phyloP scores from a whole-genome alignment of 2,329 filamentous ascomycete species.

The Penicillium hordei region DNA sequence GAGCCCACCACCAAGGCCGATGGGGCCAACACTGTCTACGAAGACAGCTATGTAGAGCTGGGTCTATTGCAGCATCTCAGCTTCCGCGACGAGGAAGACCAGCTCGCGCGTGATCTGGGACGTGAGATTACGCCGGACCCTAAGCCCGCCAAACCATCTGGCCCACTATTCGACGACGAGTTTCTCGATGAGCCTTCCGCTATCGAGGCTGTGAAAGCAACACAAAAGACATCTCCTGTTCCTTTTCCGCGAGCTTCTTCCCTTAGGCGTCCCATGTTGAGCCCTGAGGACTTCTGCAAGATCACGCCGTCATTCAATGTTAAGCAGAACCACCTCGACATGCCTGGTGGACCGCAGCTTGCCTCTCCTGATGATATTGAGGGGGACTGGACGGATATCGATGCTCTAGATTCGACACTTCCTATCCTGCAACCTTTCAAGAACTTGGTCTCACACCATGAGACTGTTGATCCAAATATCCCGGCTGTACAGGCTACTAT shows the following conservation, averaged over 20 bases:
- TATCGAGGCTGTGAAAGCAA: not conserved
- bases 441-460: not conserved
- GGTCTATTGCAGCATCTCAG: slow-evolving; percentile 9
- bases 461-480: not conserved
- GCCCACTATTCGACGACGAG: slow-evolving; percentile 7
- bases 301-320: not conserved
- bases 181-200: not conserved
- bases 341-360: slow-evolving; percentile 1
- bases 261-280: not conserved
- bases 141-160: not conserved
- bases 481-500: not conserved
- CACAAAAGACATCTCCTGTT: not conserved
- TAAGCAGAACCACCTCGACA: not conserved
- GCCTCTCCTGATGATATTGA: not conserved
- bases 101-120: slow-evolving; percentile 6
- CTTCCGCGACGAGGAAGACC: slow-evolving; percentile 9
- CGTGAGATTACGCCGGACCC: slow-evolving; percentile 7
- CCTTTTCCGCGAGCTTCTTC: slow-evolving; percentile 6
- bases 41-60: slow-evolving; percentile 8
- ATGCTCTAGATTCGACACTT: slow-evolving; percentile 5
- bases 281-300: not conserved
- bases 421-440: slow-evolving; percentile 3
- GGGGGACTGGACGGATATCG: slow-evolving; percentile 7
- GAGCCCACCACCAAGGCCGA: not conserved
- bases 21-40: not conserved